Evolutionary conservation across 768 basidiomycete species (phyloP), one percentile per base, ranked within the genome.

Genomic region (Rhodotorula babjevae): DNA sequence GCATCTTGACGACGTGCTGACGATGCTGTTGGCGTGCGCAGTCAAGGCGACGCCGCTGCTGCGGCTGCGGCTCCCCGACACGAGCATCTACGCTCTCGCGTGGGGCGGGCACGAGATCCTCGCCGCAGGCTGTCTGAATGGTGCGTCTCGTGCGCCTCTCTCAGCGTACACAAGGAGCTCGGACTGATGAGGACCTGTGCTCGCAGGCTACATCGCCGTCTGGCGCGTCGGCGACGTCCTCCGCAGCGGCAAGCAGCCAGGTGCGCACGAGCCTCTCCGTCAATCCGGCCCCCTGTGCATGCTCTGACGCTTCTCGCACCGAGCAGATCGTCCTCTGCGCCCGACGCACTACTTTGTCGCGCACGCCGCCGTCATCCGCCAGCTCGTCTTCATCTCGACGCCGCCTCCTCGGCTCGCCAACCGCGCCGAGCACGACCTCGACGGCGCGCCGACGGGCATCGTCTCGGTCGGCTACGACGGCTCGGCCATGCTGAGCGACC

Each of bases 21-120:
- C 40, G 46, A 1, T 2, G 7, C 0, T 21, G 19, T 50, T 6
- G 25, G 8, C 49, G 14, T 1, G 15, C 21, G 80, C 65, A 82
- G 82, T 82, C 23, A 63, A 71, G 23, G 65, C 86, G 0, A 83
- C 88, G 60, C 91, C 93, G 0, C 78, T 90, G 6, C 62, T 94
- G 12, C 85, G 87, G 18, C 86, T 97, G 3, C 87, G 90, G 75
- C 81, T 92, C 4, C 87, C 89, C 65, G 90, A 92, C 56, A 85
- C 90, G 0, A 83, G 84, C n/a, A 89, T 88, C 78, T 89, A 87
- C 85, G 85, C 87, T 25, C 84, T 96, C 65, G 93, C 96, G 76
- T 97, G 93, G 93, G 90, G 88, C 0, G 92, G 91, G 73, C 91
- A 91, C 73, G 88, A 90, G 68, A 77, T 88, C 19, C 80, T 99